These are phyloP conservation scores for Cymbopogon flexuosus DNA, from an alignment of 202 grass and related monocot genomes.

Conservation along the genomic window DNA sequence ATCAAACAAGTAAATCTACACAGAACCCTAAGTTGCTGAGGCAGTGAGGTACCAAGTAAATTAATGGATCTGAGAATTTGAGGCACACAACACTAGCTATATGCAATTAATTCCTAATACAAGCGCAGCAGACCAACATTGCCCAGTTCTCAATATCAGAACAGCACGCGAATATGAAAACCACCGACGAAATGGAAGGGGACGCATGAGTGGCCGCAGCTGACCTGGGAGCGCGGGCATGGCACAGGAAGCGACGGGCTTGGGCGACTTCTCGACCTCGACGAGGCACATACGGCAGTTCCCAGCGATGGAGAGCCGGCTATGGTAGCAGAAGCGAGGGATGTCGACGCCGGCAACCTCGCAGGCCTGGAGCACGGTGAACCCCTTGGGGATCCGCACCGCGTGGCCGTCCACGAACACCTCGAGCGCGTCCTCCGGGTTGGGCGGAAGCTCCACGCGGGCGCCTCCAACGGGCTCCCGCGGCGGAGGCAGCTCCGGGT, in stretches of 20 bases:
- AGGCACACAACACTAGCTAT: background rate
- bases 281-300: constrained; percentile 99
- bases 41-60: background rate
- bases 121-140: background rate
- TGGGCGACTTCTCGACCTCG: constrained; percentile 99
- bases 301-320: constrained; percentile 74
- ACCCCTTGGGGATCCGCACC: constrained; percentile 92
- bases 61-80: constrained; percentile 26
- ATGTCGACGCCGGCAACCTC: constrained; percentile 95
- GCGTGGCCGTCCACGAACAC: constrained; percentile 91
- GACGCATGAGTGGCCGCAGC: too few relatives aligned
- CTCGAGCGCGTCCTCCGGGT: constrained; percentile 84
- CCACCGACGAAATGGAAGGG: background rate
- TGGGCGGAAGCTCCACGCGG: constrained; percentile 53
- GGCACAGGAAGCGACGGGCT: constrained; percentile 95
- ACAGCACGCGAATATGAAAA: background rate
- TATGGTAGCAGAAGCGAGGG: constrained; percentile 96
- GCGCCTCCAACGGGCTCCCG: constrained; percentile 66
- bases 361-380: constrained; percentile 95
- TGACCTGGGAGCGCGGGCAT: constrained; percentile 93
- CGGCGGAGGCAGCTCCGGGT: constrained; percentile 33
- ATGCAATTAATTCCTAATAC: too few relatives aligned
- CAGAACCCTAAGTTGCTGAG: background rate
- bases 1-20: background rate
- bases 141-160: background rate